Conservation (phyloP, 495 filamentous ascomycete species). For the Daldinia loculata region DNA sequence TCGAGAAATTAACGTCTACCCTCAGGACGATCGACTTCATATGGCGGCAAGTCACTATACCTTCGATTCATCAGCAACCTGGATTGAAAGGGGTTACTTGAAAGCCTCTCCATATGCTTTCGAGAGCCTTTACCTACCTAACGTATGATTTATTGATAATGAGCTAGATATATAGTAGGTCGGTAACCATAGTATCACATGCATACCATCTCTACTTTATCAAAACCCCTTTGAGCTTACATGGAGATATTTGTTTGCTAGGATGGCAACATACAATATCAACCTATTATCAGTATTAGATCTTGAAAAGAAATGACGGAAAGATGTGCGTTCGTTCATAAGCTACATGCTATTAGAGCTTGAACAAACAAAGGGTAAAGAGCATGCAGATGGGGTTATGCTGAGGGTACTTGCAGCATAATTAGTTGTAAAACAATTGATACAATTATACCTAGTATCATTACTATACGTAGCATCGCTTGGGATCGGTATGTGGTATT, state of each 20-base stretch:
- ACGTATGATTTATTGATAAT: too few species aligned
- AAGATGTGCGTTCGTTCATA: not conserved
- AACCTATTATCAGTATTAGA: not conserved
- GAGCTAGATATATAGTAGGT: not conserved
- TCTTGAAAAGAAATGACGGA: not conserved
- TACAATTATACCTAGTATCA: not conserved
- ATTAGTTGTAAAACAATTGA: not conserved
- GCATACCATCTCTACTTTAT: not conserved
- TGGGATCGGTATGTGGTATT: too few species aligned
- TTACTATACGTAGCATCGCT: too few species aligned
- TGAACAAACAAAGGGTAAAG: not conserved
- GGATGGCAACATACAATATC: not conserved
- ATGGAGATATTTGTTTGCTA: not conserved
- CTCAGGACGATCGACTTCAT: too few species aligned
- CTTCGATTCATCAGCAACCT: too few species aligned
- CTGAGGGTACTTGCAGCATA: not conserved
- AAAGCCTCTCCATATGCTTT: too few species aligned
- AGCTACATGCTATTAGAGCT: not conserved
- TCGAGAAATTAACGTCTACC: not conserved
- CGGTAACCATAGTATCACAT: not conserved
- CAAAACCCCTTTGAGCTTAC: not conserved
- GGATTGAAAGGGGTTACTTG: too few species aligned
- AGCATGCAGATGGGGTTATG: not conserved
- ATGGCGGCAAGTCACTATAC: too few species aligned
- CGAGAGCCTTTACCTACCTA: too few species aligned